A percentile compares a stretch with the other conserved stretches of the same genome.
phyloP scores from a whole-genome alignment of 1,284 basidiomycete species.

The Leccinum variabile region DNA sequence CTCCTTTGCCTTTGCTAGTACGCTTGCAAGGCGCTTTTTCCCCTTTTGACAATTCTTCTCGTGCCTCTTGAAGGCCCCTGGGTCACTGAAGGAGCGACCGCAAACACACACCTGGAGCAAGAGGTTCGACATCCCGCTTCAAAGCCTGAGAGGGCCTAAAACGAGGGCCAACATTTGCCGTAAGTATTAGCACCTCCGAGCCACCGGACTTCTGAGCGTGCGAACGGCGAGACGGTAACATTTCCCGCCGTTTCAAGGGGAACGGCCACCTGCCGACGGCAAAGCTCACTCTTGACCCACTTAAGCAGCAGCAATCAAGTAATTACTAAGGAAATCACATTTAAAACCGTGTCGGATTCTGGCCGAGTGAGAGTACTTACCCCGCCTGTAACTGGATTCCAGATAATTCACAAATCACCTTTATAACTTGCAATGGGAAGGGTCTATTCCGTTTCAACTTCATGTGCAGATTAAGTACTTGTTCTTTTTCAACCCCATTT shows the following conservation, averaged over 20 bases:
- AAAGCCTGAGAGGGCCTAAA: not conserved
- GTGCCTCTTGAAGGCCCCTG: not conserved
- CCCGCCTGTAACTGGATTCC: too few relatives aligned
- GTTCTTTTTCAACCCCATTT: too few relatives aligned
- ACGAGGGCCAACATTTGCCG: not conserved
- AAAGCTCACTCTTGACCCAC: not conserved
- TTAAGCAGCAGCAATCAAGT: too few relatives aligned
- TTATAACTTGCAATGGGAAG: too few relatives aligned
- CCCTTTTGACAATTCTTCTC: not conserved
- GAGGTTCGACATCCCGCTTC: not conserved
- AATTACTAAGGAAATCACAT: too few relatives aligned
- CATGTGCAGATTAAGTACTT: too few relatives aligned
- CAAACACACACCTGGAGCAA: not conserved
- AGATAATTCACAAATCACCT: too few relatives aligned
- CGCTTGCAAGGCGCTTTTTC: not conserved
- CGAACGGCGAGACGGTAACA: not conserved
- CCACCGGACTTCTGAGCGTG: not conserved
- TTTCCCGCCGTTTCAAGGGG: not conserved
- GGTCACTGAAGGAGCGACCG: not conserved
- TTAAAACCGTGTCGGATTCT: too few relatives aligned
- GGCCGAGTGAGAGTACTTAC: too few relatives aligned
- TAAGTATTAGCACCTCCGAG: not conserved
- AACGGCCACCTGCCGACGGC: not conserved
- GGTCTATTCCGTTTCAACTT: too few relatives aligned
- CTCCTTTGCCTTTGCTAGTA: not conserved